Evolutionary conservation across 2,329 filamentous ascomycete genomes (phyloP).

Genomic region (Coniochaeta sp.): DNA sequence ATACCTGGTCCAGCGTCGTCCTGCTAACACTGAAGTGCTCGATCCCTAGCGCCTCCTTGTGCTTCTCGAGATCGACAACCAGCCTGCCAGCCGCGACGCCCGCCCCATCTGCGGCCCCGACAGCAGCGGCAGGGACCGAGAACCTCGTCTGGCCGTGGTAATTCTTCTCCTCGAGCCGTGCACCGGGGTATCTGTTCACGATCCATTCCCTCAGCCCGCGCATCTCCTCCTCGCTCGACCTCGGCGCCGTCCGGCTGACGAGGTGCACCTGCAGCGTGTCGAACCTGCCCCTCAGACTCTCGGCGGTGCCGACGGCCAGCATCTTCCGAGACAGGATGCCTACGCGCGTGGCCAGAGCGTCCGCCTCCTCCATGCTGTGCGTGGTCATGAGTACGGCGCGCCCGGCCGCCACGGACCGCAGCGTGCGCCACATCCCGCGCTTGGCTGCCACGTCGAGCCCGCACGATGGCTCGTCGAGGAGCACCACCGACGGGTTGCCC

Average conservation of each 20-base stretch:
- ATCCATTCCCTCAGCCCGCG: constrained; percentile 49
- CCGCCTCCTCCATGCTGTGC: constrained; percentile 76
- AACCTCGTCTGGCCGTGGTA: constrained; percentile 62
- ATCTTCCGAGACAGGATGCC: constrained; percentile 39
- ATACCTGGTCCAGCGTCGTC: constrained; percentile 63
- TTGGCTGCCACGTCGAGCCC: constrained; percentile 71
- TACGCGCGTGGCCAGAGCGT: constrained; percentile 62
- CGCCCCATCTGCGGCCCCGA: constrained; percentile 8
- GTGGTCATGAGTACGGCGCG: constrained; percentile 67
- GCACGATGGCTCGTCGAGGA: constrained; percentile 68
- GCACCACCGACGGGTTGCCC: constrained; percentile 64
- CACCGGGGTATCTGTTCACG: constrained; percentile 38
- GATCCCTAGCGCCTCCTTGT: constrained; percentile 49
- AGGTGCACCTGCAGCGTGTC: constrained; percentile 57
- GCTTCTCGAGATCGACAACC: constrained; percentile 43
- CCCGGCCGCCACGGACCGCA: constrained; percentile 57
- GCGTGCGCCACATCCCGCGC: constrained; percentile 67
- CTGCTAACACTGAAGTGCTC: constrained; percentile 61
- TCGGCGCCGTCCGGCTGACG: constrained; percentile 50
- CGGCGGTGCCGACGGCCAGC: constrained; percentile 54
- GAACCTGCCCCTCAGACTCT: constrained; percentile 48
- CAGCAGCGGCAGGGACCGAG: constrained; percentile 38
- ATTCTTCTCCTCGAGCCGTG: constrained; percentile 47
- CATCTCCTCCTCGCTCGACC: constrained; percentile 49
- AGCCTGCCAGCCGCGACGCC: constrained; percentile 20